Base-by-base conservation (phyloP, 2,329 filamentous ascomycete genomes). In the Chaetothyriales sp. region DNA sequence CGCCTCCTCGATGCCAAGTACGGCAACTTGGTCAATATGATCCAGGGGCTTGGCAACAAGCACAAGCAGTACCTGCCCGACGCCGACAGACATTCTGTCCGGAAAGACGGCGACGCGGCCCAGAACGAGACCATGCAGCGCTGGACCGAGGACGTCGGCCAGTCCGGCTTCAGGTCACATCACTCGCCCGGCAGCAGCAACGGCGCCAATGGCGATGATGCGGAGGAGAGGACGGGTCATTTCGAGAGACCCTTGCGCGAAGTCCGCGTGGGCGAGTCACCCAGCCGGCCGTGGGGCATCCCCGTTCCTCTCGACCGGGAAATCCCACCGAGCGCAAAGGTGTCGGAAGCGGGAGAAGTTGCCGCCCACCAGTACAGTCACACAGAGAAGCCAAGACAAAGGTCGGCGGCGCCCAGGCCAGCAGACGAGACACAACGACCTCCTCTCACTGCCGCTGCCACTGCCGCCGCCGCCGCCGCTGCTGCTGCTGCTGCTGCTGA, bases 1-100 rank as follows among this genome's bases (percentile, higher is more conserved):
- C 81, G 82, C 58, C 86, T 94, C 68, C 75, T 97, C 51, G 90
- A 97, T 66, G 87, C 87, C 56, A 97, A 95, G 67, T 97, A 95
- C 65, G 89, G 88, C 58, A 90, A 84, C 65, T 73, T 95, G 44
- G 88, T 87, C 60, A 94, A 81, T 69, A 95, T 97, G 90, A 94
- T 97, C 55, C 84, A 92, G 66, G 88, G 88, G 7, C 73, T 97
- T 43, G 86, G 89, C 47, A 79, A 83, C 58, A 87, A 94, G 61
- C 90, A 97, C 65, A 85, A 92, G 64, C 83, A 86, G 5, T 88
- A 92, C 80, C 73, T 95, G 25, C 86, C 86, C 1, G 73, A 77
- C 43, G 70, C 73, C 4, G 73, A 66, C 19, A 65, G 76, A 47
- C 76, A 77, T 43, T 18, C 46, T 18, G 61, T 63, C 46, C 57